phyloP scores from a whole-genome alignment of 1,284 basidiomycete genomes.

The Marasmius sp. region DNA sequence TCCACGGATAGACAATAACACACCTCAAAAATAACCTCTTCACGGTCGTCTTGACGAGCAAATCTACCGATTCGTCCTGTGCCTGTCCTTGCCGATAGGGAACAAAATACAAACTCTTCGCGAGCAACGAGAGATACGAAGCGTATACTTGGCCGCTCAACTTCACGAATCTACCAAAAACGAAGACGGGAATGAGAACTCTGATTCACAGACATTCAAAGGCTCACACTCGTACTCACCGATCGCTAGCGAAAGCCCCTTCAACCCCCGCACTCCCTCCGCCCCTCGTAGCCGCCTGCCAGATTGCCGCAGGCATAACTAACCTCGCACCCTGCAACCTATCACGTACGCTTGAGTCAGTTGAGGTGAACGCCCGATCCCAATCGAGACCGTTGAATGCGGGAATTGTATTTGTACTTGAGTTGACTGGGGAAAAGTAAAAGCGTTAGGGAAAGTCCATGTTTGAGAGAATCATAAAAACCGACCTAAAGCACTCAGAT shows the following conservation, averaged over 20 bases:
- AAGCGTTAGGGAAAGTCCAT: background rate
- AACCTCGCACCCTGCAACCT: conserved; percentile 42
- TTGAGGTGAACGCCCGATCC: conserved; percentile 11
- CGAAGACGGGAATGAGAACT: background rate
- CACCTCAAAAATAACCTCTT: conserved; percentile 49
- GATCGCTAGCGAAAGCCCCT: conserved; percentile 35
- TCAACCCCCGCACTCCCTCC: conserved; percentile 37
- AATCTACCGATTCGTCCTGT: conserved; percentile 22
- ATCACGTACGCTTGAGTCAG: background rate
- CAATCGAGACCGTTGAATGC: conserved; percentile 33
- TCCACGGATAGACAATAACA: background rate
- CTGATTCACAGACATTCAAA: background rate
- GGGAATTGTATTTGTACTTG: background rate
- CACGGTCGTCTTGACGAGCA: conserved; percentile 41
- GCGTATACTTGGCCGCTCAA: conserved; percentile 43
- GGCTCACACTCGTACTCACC: background rate
- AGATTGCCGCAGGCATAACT: conserved; percentile 50
- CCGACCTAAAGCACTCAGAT: background rate
- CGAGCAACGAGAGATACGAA: conserved; percentile 50
- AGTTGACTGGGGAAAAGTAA: background rate
- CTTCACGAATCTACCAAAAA: conserved; percentile 30
- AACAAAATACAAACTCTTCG: conserved; percentile 50
- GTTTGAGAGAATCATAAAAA: background rate
- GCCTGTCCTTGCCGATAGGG: conserved; percentile 21
- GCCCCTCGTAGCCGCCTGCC: conserved; percentile 41